Base-by-base conservation (phyloP, 2,329 filamentous ascomycete species). In the Helicocarpus griseus region DNA sequence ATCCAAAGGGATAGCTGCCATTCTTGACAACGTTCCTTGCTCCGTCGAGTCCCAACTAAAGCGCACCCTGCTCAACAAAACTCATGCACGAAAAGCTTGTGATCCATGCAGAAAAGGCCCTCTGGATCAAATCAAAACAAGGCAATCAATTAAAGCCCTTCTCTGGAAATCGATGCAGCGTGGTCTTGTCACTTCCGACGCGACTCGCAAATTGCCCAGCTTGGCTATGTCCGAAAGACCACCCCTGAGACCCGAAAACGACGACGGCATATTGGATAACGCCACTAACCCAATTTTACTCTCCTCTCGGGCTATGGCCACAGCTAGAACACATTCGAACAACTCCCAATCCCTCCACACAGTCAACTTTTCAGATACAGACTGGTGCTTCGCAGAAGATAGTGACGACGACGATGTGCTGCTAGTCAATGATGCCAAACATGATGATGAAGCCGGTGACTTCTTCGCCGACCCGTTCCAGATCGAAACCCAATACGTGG, bases 111-210 rank as follows among this genome's bases (percentile, higher is more conserved):
- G n/a, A n/a, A n/a, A n/a, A n/a, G n/a, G n/a, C n/a, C n/a, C n/a
- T n/a, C n/a, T n/a, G n/a, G n/a, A n/a, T n/a, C n/a, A n/a, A n/a
- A n/a, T n/a, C n/a, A n/a, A n/a, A n/a, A n/a, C n/a, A n/a, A n/a
- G 28, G 8, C 1, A 40, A 61, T 2, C 55, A 54, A 45, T 40
- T 53, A 17, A 62, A 58, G 41, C 58, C 28, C 56, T 62, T 1
- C 56, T 70, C 13, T 71, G 68, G 67, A 51, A 50, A 21, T 60
- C 60, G 26, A 63, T 65, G 21, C 66, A 68, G 38, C 57, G 57
- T 31, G 56, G 56, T 14, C 51, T 66, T 17, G 56, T 56, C 36
- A 59, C 52, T 5, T 39, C 53, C 2, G 57, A 58, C 22, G 46
- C 53, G 6, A 9, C 6, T 3, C 49, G 48, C 31, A 57, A 46